Evolutionary conservation across 306 rosid species (phyloP).

Genomic region (Leucaena leucocephala): DNA sequence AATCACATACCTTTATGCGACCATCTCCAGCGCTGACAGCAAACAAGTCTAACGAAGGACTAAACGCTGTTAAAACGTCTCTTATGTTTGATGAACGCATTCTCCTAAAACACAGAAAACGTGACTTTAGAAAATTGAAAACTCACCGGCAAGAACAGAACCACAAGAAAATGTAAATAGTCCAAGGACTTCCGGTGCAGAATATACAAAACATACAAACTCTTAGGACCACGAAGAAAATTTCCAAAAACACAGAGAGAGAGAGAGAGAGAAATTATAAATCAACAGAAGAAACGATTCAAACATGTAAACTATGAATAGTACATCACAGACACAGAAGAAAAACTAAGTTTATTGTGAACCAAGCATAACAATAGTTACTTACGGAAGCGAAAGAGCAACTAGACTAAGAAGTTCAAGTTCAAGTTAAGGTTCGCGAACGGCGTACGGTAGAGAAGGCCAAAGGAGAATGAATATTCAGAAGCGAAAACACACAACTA

Average conservation of each 20-base stretch:
- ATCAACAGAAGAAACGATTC: neutral
- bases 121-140: neutral
- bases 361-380: neutral
- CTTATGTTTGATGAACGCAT: slow-evolving; percentile 64
- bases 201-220: neutral
- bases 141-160: neutral
- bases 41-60: slow-evolving; percentile 73
- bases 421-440: neutral
- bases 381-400: neutral
- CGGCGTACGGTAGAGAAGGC: too few species aligned
- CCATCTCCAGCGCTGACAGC: slow-evolving; percentile 91
- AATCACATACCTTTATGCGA: slow-evolving; percentile 68
- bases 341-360: neutral
- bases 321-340: neutral
- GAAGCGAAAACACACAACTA: neutral
- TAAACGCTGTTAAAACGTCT: slow-evolving; percentile 75
- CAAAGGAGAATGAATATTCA: neutral
- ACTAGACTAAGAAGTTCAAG: neutral
- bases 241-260: neutral
- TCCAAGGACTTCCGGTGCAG: neutral
- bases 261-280: neutral
- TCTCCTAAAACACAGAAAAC: slow-evolving; percentile 23
- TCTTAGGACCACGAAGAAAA: neutral
- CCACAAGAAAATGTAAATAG: neutral
- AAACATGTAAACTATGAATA: neutral